Evolutionary conservation across 805 yeast species (phyloP).

Genomic region (Yamadazyma sp.): DNA sequence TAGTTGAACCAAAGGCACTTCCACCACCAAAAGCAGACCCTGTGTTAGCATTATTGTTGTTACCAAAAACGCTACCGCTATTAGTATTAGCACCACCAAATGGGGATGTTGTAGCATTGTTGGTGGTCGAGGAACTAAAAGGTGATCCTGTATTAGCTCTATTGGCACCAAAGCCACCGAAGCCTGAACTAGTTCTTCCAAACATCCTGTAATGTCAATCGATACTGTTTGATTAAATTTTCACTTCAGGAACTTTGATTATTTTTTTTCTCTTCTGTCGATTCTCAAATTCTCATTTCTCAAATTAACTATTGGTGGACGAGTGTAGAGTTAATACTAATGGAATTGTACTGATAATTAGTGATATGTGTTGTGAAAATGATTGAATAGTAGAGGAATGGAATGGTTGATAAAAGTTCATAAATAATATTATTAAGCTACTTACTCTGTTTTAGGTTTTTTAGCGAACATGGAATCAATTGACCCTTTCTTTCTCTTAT

Average conservation of each 20-base stretch:
- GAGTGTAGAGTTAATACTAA: too few species aligned
- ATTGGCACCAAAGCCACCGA: slow-evolving; percentile 45
- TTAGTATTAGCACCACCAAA: slow-evolving; percentile 27
- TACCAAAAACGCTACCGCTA: slow-evolving; percentile 24
- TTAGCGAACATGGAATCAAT: slow-evolving; percentile 12
- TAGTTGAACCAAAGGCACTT: slow-evolving; percentile 20
- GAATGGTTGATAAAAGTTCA: too few species aligned
- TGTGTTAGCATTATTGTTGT: slow-evolving; percentile 11
- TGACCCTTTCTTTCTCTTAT: slow-evolving; percentile 7
- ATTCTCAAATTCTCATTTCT: too few species aligned
- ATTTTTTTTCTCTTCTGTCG: too few species aligned
- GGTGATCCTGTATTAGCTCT: slow-evolving; percentile 28
- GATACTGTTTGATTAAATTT: too few species aligned
- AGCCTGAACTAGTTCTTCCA: slow-evolving; percentile 49
- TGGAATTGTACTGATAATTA: background rate
- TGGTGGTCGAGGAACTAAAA: slow-evolving; percentile 28
- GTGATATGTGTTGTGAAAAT: too few species aligned
- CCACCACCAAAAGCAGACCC: slow-evolving; percentile 6
- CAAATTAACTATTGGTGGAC: too few species aligned
- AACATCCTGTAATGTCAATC: slow-evolving; percentile 29
- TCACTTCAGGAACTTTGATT: too few species aligned
- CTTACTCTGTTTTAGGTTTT: too few species aligned
- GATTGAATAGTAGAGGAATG: too few species aligned
- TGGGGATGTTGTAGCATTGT: slow-evolving; percentile 28
- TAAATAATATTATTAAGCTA: too few species aligned